A percentile compares a stretch with the other conserved stretches of the same genome.
These are phyloP conservation scores for Termitomyces sp. DNA, from an alignment of 768 basidiomycete genomes.

Conservation along the genomic window DNA sequence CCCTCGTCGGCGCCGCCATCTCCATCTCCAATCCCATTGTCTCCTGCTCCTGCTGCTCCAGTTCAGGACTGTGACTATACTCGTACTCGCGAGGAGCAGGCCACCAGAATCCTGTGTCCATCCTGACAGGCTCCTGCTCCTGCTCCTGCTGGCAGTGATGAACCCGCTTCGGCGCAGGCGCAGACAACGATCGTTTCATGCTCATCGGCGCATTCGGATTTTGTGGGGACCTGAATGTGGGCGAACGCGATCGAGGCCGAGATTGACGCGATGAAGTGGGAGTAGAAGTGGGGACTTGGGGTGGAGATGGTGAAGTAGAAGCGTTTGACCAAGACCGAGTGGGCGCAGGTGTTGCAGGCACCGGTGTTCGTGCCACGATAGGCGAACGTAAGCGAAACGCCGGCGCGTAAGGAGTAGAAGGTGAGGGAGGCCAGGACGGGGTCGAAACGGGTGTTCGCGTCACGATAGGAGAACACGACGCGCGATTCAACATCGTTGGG, in stretches of 20 bases:
- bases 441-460: background rate
- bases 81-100: background rate
- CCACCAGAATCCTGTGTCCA: conserved; percentile 1
- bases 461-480: background rate
- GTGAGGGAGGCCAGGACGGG: background rate
- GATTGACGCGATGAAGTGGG: background rate
- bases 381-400: background rate
- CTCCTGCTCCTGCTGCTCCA: background rate
- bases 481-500: background rate
- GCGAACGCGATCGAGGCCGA: background rate
- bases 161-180: background rate
- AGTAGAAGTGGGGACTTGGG: background rate
- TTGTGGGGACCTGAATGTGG: background rate
- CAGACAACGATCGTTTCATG: background rate
- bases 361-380: background rate
- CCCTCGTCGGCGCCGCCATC: conserved; percentile 6
- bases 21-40: background rate
- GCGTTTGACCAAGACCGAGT: background rate
- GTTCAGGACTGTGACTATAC: background rate
- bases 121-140: background rate
- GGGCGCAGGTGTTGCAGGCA: background rate
- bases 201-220: background rate
- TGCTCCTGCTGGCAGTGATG: background rate
- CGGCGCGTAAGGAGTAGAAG: too few species aligned
- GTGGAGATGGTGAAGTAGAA: background rate